phyloP scores from a whole-genome alignment of 129 eudicot species.

The Lactuca sativa region DNA sequence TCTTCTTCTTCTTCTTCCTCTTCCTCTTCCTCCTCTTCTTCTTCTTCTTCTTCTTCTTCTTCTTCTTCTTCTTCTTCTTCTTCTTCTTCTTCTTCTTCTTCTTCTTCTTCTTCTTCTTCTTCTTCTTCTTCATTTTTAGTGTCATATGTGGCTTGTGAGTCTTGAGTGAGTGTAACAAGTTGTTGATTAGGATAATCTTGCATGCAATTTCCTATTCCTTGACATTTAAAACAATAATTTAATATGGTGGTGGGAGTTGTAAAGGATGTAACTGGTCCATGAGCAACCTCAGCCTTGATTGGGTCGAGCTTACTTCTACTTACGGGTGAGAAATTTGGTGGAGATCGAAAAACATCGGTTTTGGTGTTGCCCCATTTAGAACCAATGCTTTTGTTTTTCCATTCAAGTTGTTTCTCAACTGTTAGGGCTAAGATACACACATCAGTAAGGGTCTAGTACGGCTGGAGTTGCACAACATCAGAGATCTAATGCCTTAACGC shows the following conservation, averaged over 20 bases:
- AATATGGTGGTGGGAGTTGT: background rate
- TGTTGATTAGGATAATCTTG: background rate
- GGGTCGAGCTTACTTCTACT: background rate
- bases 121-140: background rate
- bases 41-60: too few relatives aligned
- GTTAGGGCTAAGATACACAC: conserved; percentile 11
- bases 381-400: background rate
- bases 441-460: conserved; percentile 16
- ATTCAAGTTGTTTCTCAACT: conserved; percentile 15
- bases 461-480: conserved; percentile 14
- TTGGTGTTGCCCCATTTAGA: background rate
- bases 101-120: background rate
- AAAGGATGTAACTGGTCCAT: background rate
- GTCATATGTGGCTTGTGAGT: background rate
- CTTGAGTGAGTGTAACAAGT: background rate
- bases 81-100: too few relatives aligned
- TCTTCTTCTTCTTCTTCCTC: too few relatives aligned
- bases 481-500: background rate
- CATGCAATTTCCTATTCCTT: background rate
- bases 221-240: background rate
- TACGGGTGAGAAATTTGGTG: background rate
- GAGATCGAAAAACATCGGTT: too few relatives aligned
- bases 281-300: background rate
- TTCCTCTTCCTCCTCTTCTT: too few relatives aligned
- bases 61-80: too few relatives aligned